Percentiles rank a stretch among this genome's conserved stretches.
Conservation (phyloP, 164 flowering plant species). For the grape (Vitis vinifera) region ASM3070453v1 NC_081814.1:603001-603500, state of each 20-base stretch:
- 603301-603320: neutral
- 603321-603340: constrained; percentile 3
- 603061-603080: no score
- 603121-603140: no score
- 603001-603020: no score
- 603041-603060: no score
- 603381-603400: constrained; percentile 14
- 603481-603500: constrained; percentile 13
- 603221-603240: no score
- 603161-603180: constrained; percentile 10
- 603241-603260: neutral
- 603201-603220: neutral
- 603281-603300: constrained; percentile 4
- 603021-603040: no score
- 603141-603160: no score
- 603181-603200: constrained; percentile 2
- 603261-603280: neutral
- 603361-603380: neutral
- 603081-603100: no score
- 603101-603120: no score
- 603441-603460: constrained; percentile 8
- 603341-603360: constrained; percentile 13
- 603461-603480: constrained; percentile 13
- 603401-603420: constrained; percentile 4
- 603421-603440: constrained; percentile 3